Percentiles rank a stretch among this genome's conserved stretches.
phyloP scores from a whole-genome alignment of 2,329 filamentous ascomycete genomes.

The Trichophyton verrucosum region DNA sequence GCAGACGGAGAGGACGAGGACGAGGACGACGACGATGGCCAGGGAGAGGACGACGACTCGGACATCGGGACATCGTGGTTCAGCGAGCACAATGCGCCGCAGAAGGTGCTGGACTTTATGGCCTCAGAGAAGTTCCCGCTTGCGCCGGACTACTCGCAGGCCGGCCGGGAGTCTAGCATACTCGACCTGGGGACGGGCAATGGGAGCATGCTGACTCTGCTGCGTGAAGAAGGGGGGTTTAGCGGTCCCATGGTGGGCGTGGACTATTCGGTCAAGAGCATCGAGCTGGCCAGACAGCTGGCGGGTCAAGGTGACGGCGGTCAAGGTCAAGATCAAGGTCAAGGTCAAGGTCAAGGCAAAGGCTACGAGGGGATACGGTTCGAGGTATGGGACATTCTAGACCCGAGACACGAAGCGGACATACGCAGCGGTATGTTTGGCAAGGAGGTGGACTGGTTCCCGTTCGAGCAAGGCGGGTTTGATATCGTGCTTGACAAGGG shows the following conservation, averaged over 20 bases:
- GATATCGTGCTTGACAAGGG: constrained; percentile 96
- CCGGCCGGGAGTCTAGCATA: constrained; percentile 32
- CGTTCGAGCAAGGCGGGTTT: constrained; percentile 45
- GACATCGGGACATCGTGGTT: constrained; percentile 87
- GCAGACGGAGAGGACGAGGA: constrained; percentile 6
- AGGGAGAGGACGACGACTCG: constrained; percentile 62
- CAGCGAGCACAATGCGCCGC: constrained; percentile 78
- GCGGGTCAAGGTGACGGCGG: no score
- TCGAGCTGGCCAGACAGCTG: constrained; percentile 60
- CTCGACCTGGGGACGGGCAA: constrained; percentile 92
- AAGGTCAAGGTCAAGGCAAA: no score
- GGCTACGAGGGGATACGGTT: constrained; percentile 44
- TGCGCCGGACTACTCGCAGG: constrained; percentile 22
- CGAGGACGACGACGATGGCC: constrained; percentile 27
- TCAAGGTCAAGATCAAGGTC: no score
- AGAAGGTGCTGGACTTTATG: constrained; percentile 63
- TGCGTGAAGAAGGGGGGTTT: constrained; percentile 56
- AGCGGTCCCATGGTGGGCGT: constrained; percentile 64
- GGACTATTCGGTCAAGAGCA: constrained; percentile 68
- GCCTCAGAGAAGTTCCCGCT: constrained; percentile 37
- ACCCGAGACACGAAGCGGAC: constrained; percentile 12
- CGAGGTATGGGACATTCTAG: constrained; percentile 53
- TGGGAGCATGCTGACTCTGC: constrained; percentile 74
- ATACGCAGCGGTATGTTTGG: background rate
- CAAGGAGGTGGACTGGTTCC: constrained; percentile 27